Evolutionary conservation across 2,329 filamentous ascomycete genomes (phyloP), one percentile per base, ranked within the genome.

Genomic region (Colletotrichum brevisporum): DNA sequence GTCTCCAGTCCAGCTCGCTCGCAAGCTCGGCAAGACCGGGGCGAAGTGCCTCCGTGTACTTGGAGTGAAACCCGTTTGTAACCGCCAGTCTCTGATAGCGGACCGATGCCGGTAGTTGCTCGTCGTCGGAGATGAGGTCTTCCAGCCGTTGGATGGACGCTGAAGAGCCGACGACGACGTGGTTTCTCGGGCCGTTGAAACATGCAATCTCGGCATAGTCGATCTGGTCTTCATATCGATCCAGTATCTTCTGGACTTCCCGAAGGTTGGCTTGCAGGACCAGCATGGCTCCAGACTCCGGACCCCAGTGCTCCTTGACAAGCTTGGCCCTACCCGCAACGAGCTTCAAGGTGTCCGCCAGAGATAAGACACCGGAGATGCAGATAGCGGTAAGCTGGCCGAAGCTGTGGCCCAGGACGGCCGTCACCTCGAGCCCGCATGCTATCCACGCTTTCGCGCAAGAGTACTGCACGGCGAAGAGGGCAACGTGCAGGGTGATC

Each of bases 341-440:
- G 1, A 82, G 63, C 1, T 65, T 69, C 5, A 81, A 39, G 1
- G 73, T 73, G 50, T 82, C 79, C 2, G 50, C 6, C 0, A 80
- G 68, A 15, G 73, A 76, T 6, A 81, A 51, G 0, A 69, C 66
- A 1, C 77, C 77, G 5, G 78, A 75, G 3, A 81, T 63, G 56
- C 76, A 77, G 5, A 81, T 61, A 2, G 78, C 79, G 0, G 78
- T 79, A 0, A 82, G 57, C 57, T 82, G 74, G 6, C 80, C 80
- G 63, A 82, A 78, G 70, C 78, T 80, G 63, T 81, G 80, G 0
- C 80, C 80, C 9, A 66, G 10, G 8, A 55, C 63, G 15, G 56
- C 56, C 8, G 26, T 31, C 1, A 61, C 58, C 21, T 45, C 27
- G 5, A 66, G 56, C 5, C 63, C 63, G 8, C 63, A 61, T 27